Percentiles rank a stretch among this genome's conserved stretches.
These are phyloP conservation scores for Amoebophrya sp. DNA, from an alignment of 169 alveolate species.

Conservation along the genomic window DNA sequence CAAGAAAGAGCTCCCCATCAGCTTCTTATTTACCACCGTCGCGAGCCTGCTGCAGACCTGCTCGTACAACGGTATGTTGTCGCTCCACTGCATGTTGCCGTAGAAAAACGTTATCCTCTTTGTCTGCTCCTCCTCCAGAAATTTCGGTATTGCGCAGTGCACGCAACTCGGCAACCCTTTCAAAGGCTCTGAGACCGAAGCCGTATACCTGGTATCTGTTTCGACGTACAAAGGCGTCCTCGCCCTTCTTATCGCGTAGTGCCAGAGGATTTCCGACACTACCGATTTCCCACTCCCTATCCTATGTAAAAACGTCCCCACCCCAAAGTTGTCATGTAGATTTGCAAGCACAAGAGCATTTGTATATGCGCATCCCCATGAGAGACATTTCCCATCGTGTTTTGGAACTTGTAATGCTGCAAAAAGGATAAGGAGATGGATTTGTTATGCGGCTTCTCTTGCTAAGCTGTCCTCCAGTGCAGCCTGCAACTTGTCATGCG, in stretches of 20 bases:
- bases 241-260: background rate
- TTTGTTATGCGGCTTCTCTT: too few species aligned
- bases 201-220: background rate
- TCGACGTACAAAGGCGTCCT: background rate
- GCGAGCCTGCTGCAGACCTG: background rate
- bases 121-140: background rate
- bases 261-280: background rate
- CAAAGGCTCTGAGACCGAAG: background rate
- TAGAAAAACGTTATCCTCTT: background rate
- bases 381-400: too few species aligned
- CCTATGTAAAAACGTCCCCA: too few species aligned
- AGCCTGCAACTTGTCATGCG: too few species aligned
- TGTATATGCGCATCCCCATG: too few species aligned
- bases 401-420: too few species aligned
- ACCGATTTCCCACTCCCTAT: background rate
- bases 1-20: too few species aligned
- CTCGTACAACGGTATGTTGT: background rate
- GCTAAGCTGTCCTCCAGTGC: too few species aligned
- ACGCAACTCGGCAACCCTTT: background rate
- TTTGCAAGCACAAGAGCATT: too few species aligned
- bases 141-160: background rate
- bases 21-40: background rate
- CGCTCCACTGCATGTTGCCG: background rate
- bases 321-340: too few species aligned
- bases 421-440: too few species aligned